These are phyloP conservation scores for Cryptococcus neoformans DNA, from an alignment of 1,284 basidiomycete species.

Conservation along the genomic window DNA sequence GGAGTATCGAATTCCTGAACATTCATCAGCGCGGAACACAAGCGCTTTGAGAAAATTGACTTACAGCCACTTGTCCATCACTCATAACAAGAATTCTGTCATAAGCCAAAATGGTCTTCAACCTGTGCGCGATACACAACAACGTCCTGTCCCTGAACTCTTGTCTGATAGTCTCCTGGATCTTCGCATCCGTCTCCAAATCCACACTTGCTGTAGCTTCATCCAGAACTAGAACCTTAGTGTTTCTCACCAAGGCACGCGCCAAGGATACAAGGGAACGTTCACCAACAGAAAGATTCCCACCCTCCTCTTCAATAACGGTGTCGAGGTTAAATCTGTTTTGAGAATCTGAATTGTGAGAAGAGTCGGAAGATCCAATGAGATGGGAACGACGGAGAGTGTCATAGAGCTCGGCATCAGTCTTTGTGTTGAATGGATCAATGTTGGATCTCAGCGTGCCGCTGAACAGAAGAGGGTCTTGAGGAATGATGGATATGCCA, in stretches of 20 bases:
- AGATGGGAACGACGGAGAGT: constrained; percentile 75
- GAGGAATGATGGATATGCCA: constrained; percentile 69
- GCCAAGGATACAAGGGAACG: constrained; percentile 66
- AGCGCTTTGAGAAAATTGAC: constrained; percentile 5
- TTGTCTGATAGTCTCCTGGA: constrained; percentile 65
- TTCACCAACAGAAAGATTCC: constrained; percentile 60
- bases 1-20: constrained; percentile 74
- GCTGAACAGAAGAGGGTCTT: constrained; percentile 68
- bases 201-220: constrained; percentile 56
- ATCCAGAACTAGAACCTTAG: constrained; percentile 61
- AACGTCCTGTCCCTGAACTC: constrained; percentile 65
- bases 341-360: constrained; percentile 10
- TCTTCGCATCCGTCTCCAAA: constrained; percentile 66
- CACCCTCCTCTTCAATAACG: constrained; percentile 78
- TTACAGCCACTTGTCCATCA: constrained; percentile 58
- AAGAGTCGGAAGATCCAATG: constrained; percentile 45
- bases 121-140: constrained; percentile 64
- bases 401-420: constrained; percentile 75
- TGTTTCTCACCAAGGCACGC: constrained; percentile 58
- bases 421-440: constrained; percentile 69
- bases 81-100: constrained; percentile 71
- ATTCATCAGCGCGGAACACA: not conserved
- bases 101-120: constrained; percentile 75
- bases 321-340: constrained; percentile 74
- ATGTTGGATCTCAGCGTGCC: constrained; percentile 59